Evolutionary conservation across 768 basidiomycete species (phyloP).

Genomic region (Leucosporidium yakuticum): DNA sequence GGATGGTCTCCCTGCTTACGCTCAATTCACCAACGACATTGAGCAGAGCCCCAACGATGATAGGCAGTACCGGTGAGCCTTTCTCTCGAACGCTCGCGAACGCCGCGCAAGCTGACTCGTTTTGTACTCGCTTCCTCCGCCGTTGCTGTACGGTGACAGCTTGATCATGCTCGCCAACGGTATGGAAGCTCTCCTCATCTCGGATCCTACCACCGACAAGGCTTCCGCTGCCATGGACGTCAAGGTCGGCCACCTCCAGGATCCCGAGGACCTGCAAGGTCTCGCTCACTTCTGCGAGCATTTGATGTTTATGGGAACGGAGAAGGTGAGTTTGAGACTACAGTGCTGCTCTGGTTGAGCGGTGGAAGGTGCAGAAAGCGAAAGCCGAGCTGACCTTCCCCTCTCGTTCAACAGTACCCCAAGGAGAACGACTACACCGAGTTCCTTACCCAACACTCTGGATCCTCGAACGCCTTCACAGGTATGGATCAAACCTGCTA

Average conservation of each 20-base stretch:
- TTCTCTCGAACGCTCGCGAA: not conserved
- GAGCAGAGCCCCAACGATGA: constrained; percentile 71
- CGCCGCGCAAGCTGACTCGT: not conserved
- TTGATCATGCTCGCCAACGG: constrained; percentile 81
- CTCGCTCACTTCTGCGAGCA: constrained; percentile 96
- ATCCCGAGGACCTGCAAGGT: constrained; percentile 91
- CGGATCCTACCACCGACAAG: constrained; percentile 82
- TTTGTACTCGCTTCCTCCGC: not conserved
- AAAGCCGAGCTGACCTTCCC: constrained; percentile 4
- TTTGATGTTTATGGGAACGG: constrained; percentile 70
- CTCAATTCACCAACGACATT: constrained; percentile 56
- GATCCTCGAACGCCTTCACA: constrained; percentile 83
- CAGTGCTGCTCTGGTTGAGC: not conserved
- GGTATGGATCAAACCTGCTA: constrained; percentile 87
- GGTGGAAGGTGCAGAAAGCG: no score
- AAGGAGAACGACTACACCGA: constrained; percentile 91
- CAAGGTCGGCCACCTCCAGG: constrained; percentile 84
- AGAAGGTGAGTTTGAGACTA: constrained; percentile 52
- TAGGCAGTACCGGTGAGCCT: constrained; percentile 55
- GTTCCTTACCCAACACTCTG: constrained; percentile 55
- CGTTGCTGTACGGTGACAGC: constrained; percentile 34
- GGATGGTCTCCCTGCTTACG: constrained; percentile 42
- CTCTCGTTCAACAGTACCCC: constrained; percentile 64
- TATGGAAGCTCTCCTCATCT: constrained; percentile 74
- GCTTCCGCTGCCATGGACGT: constrained; percentile 92